Conservation (phyloP, 1,284 basidiomycete genomes). For the Rhizoctonia solani region DNA sequence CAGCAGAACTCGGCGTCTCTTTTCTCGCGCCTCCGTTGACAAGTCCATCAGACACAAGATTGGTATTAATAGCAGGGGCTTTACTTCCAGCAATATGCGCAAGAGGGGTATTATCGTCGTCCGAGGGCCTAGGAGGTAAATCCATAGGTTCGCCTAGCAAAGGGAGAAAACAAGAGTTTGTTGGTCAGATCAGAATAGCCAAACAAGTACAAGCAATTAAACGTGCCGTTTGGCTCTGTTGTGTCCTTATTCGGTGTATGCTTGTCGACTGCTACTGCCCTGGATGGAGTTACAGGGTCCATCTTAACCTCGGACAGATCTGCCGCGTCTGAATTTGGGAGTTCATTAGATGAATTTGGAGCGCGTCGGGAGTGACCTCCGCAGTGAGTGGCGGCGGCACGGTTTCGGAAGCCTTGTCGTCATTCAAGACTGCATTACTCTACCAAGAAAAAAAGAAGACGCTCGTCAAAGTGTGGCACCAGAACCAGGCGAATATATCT, state of each 20-base stretch:
- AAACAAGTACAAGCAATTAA: not conserved
- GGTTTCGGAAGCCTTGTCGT: not conserved
- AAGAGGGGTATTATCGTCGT: conserved; percentile 13
- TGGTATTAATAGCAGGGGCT: not conserved
- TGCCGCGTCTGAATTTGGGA: not conserved
- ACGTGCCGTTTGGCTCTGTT: not conserved
- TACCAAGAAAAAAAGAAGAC: not conserved
- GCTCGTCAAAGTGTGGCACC: not conserved
- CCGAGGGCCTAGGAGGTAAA: not conserved
- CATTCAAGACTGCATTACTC: not conserved
- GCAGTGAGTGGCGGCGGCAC: not conserved
- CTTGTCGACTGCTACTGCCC: not conserved
- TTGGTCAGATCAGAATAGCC: conserved; percentile 13
- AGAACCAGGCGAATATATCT: not conserved
- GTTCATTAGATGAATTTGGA: not conserved
- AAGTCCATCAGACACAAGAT: not conserved
- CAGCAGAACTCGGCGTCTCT: not conserved
- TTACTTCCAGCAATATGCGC: not conserved
- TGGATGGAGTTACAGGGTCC: not conserved
- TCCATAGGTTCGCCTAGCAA: not conserved
- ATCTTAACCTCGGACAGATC: not conserved
- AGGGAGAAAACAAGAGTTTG: not conserved
- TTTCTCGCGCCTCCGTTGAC: not conserved
- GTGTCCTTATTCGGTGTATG: not conserved
- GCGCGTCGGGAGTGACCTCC: not conserved